Conservation (phyloP, 352 stramenopile genomes). For the Globisporangium spiculum region DNA sequence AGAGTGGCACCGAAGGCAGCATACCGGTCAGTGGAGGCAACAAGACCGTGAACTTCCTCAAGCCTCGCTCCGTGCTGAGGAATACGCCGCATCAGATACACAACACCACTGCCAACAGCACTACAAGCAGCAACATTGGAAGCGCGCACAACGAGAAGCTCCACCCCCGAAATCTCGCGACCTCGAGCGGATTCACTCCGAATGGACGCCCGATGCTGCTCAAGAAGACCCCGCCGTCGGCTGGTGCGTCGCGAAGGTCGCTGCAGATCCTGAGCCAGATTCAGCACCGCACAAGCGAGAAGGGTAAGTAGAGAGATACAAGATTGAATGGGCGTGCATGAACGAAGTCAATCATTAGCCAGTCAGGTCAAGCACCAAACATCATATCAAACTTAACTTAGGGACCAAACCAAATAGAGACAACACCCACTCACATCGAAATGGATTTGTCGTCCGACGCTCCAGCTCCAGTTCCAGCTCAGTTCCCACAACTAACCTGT, state of each 20-base stretch:
- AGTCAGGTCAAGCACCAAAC: neutral
- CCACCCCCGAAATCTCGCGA: conserved; percentile 18
- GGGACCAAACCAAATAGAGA: neutral
- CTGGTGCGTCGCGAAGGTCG: conserved; percentile 59
- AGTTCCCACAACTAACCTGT: neutral
- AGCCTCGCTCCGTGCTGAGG: conserved; percentile 58
- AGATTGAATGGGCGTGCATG: neutral
- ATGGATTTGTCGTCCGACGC: neutral
- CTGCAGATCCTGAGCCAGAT: conserved; percentile 86
- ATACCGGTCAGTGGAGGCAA: conserved; percentile 12
- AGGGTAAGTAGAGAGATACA: conserved; percentile 13
- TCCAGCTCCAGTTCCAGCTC: neutral
- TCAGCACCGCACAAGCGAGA: conserved; percentile 47
- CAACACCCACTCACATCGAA: neutral
- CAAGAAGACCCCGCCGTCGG: conserved; percentile 65
- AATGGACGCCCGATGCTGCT: conserved; percentile 29
- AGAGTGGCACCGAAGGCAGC: conserved; percentile 38
- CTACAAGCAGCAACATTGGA: neutral
- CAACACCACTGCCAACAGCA: conserved; percentile 9
- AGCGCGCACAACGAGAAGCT: conserved; percentile 8
- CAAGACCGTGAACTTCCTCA: conserved; percentile 81
- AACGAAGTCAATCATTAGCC: neutral
- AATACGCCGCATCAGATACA: conserved; percentile 14
- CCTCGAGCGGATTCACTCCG: conserved; percentile 30
- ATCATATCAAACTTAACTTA: conserved; percentile 4